phyloP scores from a whole-genome alignment of 208 protist species.

The Novymonas esmeraldas region DNA sequence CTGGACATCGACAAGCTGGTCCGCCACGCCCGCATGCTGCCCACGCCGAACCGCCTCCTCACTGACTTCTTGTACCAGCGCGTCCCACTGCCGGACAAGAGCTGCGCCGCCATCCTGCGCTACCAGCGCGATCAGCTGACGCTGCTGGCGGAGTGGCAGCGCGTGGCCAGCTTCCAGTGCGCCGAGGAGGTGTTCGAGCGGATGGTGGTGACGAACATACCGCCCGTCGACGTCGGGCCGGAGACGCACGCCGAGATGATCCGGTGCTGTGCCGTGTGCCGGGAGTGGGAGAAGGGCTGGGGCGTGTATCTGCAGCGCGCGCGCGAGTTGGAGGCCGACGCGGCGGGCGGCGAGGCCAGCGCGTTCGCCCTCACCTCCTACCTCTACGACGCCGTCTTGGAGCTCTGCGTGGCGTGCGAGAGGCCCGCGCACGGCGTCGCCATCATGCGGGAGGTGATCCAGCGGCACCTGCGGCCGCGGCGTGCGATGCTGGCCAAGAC shows the following conservation, averaged over 20 bases:
- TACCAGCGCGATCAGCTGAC: slow-evolving; percentile 81
- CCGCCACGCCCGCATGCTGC: slow-evolving; percentile 87
- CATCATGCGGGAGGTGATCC: slow-evolving; percentile 76
- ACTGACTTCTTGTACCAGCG: slow-evolving; percentile 92
- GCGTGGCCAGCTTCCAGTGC: slow-evolving; percentile 43
- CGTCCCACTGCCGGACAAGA: slow-evolving; percentile 81
- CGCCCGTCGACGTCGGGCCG: slow-evolving; percentile 84
- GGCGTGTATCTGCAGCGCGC: slow-evolving; percentile 72
- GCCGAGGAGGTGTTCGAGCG: slow-evolving; percentile 93
- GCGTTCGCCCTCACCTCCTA: slow-evolving; percentile 70
- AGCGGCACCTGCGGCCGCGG: slow-evolving; percentile 63
- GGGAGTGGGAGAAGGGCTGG: slow-evolving; percentile 87
- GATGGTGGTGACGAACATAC: slow-evolving; percentile 88
- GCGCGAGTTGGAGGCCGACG: slow-evolving; percentile 71
- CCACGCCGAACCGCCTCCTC: slow-evolving; percentile 80
- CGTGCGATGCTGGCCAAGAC: slow-evolving; percentile 74
- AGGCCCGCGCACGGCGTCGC: slow-evolving; percentile 58
- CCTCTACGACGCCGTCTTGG: slow-evolving; percentile 83
- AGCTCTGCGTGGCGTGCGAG: slow-evolving; percentile 73
- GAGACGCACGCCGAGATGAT: slow-evolving; percentile 93
- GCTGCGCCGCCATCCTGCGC: slow-evolving; percentile 82
- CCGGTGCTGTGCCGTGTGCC: slow-evolving; percentile 80
- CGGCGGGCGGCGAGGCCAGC: slow-evolving; percentile 17
- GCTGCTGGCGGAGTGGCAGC: slow-evolving; percentile 73
- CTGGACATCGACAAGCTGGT: slow-evolving; percentile 92